These are phyloP conservation scores for Suillus ampliporus DNA, from an alignment of 768 basidiomycete species.

Conservation along the genomic window DNA sequence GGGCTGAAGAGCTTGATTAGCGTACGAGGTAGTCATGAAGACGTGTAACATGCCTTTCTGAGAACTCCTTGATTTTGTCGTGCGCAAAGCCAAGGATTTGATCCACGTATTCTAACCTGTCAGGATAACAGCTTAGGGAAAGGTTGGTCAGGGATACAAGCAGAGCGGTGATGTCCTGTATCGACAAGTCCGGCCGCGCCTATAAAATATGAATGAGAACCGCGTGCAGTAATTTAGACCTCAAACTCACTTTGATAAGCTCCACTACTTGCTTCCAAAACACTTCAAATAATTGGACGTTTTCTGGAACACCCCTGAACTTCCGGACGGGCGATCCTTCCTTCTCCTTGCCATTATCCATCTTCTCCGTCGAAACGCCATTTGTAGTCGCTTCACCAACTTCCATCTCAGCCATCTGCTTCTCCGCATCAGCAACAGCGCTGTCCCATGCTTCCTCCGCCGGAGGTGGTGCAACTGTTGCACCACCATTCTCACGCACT, in stretches of 20 bases:
- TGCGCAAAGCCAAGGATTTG: constrained; percentile 92
- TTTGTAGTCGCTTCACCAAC: constrained; percentile 19
- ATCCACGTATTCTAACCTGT: constrained; percentile 95
- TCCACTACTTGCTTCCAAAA: constrained; percentile 99
- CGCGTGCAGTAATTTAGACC: not conserved
- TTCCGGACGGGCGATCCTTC: constrained; percentile 67
- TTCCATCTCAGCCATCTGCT: constrained; percentile 11
- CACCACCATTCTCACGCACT: constrained; percentile 54
- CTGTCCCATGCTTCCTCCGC: constrained; percentile 34
- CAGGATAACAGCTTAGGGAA: constrained; percentile 96
- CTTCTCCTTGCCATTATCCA: constrained; percentile 64
- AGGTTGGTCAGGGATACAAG: constrained; percentile 95
- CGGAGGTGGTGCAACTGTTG: constrained; percentile 25
- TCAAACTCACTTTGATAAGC: constrained; percentile 82
- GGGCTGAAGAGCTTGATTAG: constrained; percentile 52
- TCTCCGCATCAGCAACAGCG: constrained; percentile 28
- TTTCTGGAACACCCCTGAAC: constrained; percentile 94
- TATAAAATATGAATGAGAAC: constrained; percentile 36
- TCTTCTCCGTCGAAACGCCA: constrained; percentile 29
- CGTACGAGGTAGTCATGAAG: constrained; percentile 11
- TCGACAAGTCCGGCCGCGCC: constrained; percentile 96
- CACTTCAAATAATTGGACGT: constrained; percentile 96
- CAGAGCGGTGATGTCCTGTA: constrained; percentile 97
- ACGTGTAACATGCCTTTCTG: constrained; percentile 64
- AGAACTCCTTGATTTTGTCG: constrained; percentile 83